Percentiles rank a stretch among this genome's conserved stretches.
These are phyloP conservation scores for Arthrobotrys musiformis DNA, from an alignment of 2,329 filamentous ascomycete genomes.

Conservation along the genomic window DNA sequence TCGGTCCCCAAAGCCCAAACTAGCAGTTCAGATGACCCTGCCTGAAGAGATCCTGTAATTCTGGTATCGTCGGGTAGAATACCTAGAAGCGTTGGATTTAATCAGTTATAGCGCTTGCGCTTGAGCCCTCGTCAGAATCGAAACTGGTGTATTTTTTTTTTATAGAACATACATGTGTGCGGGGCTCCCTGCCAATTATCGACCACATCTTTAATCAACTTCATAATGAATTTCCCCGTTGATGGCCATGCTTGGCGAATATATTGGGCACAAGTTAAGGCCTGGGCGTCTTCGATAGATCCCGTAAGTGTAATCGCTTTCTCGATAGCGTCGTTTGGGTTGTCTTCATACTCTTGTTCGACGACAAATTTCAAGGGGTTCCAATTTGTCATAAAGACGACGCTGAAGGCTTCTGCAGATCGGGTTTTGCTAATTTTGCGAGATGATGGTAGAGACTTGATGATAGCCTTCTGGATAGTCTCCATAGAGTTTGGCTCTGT, in stretches of 20 bases:
- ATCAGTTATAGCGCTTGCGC: not conserved
- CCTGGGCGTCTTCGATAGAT: conserved; percentile 57
- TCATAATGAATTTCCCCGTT: conserved; percentile 14
- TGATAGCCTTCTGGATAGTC: not conserved
- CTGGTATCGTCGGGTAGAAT: conserved; percentile 6
- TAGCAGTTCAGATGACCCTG: conserved; percentile 6
- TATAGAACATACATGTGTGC: conserved; percentile 4
- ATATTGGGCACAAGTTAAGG: conserved; percentile 58
- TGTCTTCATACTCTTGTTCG: conserved; percentile 31
- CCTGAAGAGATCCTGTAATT: not conserved
- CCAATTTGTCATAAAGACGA: conserved; percentile 23
- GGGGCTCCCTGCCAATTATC: not conserved
- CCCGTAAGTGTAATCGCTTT: conserved; percentile 57
- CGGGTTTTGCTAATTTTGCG: conserved; percentile 23
- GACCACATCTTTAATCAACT: conserved; percentile 31
- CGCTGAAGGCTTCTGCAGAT: conserved; percentile 7
- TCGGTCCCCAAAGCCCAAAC: conserved; percentile 22
- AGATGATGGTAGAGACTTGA: not conserved
- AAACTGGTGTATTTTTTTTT: too few species aligned
- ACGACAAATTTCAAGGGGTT: conserved; percentile 16
- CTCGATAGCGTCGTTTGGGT: conserved; percentile 13
- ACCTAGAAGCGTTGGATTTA: not conserved
- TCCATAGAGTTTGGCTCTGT: conserved; percentile 19
- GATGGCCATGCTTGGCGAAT: conserved; percentile 58
- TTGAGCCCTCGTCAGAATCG: too few species aligned